phyloP scores from a whole-genome alignment of 2,329 filamentous ascomycete genomes.

The Aureobasidium pullulans region DNA sequence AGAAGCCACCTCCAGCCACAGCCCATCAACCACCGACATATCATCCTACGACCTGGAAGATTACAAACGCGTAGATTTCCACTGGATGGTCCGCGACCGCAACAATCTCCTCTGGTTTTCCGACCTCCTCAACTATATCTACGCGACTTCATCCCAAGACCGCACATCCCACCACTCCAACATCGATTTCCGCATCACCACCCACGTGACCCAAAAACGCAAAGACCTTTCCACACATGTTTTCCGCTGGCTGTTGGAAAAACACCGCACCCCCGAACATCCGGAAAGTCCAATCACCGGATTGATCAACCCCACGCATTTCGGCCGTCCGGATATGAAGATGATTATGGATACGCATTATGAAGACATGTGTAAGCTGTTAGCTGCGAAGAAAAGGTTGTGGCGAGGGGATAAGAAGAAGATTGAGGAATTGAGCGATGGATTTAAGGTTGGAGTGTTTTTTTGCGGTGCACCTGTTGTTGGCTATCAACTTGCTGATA shows the following conservation, averaged over 20 bases:
- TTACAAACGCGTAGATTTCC: conserved; percentile 47
- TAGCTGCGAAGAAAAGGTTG: conserved; percentile 22
- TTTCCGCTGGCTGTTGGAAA: conserved; percentile 51
- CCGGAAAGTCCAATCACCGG: conserved; percentile 49
- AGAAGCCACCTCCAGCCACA: too few relatives aligned
- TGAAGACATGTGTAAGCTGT: conserved; percentile 41
- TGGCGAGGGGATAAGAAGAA: neutral
- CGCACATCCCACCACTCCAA: conserved; percentile 18
- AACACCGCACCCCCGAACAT: conserved; percentile 45
- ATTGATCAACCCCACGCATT: conserved; percentile 46
- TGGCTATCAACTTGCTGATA: conserved; percentile 50
- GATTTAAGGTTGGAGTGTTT: conserved; percentile 48
- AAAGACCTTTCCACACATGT: conserved; percentile 48
- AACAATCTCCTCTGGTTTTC: conserved; percentile 53
- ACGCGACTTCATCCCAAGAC: conserved; percentile 31
- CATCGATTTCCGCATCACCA: conserved; percentile 49
- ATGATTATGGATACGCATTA: conserved; percentile 49
- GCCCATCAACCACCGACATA: neutral
- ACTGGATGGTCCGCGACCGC: conserved; percentile 53
- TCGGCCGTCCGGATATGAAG: conserved; percentile 48
- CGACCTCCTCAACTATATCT: conserved; percentile 46
- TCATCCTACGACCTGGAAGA: neutral
- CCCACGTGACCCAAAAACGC: conserved; percentile 50
- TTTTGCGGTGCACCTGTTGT: conserved; percentile 51
- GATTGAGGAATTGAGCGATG: conserved; percentile 18